A percentile compares a stretch with the other conserved stretches of the same genome.
Evolutionary conservation across 768 basidiomycete genomes (phyloP).

Genomic region (Sporobolomyces pararoseus): DNA sequence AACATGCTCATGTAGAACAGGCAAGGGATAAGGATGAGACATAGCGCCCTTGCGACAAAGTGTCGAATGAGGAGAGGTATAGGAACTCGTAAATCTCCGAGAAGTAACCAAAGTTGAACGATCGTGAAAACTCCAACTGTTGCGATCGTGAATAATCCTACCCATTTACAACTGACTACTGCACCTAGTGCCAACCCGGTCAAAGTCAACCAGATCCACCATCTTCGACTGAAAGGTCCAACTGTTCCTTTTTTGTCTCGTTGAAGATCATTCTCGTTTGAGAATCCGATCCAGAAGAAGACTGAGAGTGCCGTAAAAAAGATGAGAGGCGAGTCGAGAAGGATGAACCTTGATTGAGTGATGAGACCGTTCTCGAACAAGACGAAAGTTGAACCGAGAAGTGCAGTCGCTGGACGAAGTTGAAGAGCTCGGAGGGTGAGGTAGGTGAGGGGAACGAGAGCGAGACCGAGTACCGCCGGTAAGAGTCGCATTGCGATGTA

Average conservation of each 20-base stretch:
- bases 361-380: slow-evolving; percentile 95
- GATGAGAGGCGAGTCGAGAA: slow-evolving; percentile 94
- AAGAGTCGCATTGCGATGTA: slow-evolving; percentile 96
- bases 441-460: slow-evolving; percentile 83
- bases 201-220: slow-evolving; percentile 90
- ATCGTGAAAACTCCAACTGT: slow-evolving; percentile 83
- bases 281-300: slow-evolving; percentile 85
- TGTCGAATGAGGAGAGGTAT: slow-evolving; percentile 73
- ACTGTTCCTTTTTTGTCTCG: slow-evolving; percentile 32
- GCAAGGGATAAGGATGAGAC: slow-evolving; percentile 78
- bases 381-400: slow-evolving; percentile 83
- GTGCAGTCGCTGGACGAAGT: slow-evolving; percentile 83
- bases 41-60: slow-evolving; percentile 81
- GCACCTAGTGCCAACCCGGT: slow-evolving; percentile 88
- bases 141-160: slow-evolving; percentile 94
- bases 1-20: slow-evolving; percentile 97
- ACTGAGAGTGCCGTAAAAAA: slow-evolving; percentile 92
- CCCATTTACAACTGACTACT: slow-evolving; percentile 94
- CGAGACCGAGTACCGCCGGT: slow-evolving; percentile 83
- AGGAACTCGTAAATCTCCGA: slow-evolving; percentile 78
- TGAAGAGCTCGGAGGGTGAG: slow-evolving; percentile 89
- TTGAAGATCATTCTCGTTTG: slow-evolving; percentile 65
- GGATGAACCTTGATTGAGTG: slow-evolving; percentile 93
- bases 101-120: slow-evolving; percentile 77
- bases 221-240: slow-evolving; percentile 71